phyloP scores from a whole-genome alignment of 2,329 filamentous ascomycete species.

The Epichloe brachyelytri region DNA sequence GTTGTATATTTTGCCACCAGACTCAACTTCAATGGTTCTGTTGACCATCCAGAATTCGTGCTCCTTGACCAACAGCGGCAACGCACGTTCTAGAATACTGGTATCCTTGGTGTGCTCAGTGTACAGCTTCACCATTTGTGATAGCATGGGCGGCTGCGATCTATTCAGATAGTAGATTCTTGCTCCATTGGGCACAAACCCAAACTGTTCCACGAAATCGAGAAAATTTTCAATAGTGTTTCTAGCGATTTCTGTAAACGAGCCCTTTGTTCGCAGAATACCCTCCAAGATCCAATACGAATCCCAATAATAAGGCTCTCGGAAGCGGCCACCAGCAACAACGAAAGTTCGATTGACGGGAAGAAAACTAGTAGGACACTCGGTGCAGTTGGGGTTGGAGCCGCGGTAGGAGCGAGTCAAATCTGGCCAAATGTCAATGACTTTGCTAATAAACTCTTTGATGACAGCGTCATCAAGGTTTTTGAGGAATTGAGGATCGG shows the following conservation, averaged over 20 bases:
- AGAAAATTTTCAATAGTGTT: slow-evolving; percentile 61
- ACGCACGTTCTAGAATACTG: slow-evolving; percentile 42
- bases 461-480: slow-evolving; percentile 45
- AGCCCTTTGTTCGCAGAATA: slow-evolving; percentile 49
- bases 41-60: slow-evolving; percentile 51
- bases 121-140: slow-evolving; percentile 54
- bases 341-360: slow-evolving; percentile 55
- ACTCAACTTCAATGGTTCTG: slow-evolving; percentile 40
- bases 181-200: slow-evolving; percentile 57
- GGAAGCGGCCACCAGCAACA: slow-evolving; percentile 58
- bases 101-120: slow-evolving; percentile 52
- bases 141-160: slow-evolving; percentile 52
- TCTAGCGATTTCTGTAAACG: slow-evolving; percentile 47
- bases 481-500: slow-evolving; percentile 44
- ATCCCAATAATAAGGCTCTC: slow-evolving; percentile 61
- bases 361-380: slow-evolving; percentile 52
- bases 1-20: slow-evolving; percentile 33
- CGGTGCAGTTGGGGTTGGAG: slow-evolving; percentile 37
- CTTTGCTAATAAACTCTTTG: slow-evolving; percentile 46
- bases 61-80: slow-evolving; percentile 51
- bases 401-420: slow-evolving; percentile 47
- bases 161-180: slow-evolving; percentile 55
- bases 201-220: slow-evolving; percentile 50
- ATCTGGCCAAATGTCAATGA: slow-evolving; percentile 58
- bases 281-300: slow-evolving; percentile 58